Base-by-base conservation (phyloP, 2,329 filamentous ascomycete genomes). In the Aspergillus pseudotamarii region DNA sequence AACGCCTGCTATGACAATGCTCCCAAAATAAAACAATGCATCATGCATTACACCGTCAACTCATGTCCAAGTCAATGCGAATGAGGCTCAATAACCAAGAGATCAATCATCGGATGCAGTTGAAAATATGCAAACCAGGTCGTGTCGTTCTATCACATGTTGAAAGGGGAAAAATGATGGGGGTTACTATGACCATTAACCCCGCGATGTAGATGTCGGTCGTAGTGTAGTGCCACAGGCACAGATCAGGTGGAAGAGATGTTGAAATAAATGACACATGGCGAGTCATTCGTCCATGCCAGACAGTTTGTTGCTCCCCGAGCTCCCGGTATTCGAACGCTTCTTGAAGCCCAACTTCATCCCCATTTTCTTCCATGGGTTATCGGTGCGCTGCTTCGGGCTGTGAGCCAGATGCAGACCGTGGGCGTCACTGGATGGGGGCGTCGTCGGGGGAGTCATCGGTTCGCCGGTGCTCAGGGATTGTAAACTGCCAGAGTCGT, bases 331-430 rank as follows among this genome's bases (percentile, higher is more conserved):
- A 30, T 69, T 68, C 23, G 75, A 73, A 26, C 73, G 74, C 67
- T 79, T 79, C 65, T 79, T 80, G 64, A 79, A 80, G 16, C 78
- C 78, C 59, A 84, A 71, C 69, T 82, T 83, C 75, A 82, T 80
- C 3, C 81, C 81, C 81, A 83, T 82, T 67, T 83, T 84, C 72
- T 83, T 84, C 82, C 82, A 84, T 6, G 81, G 79, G 67, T 83
- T 82, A 57, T 84, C 79, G 64, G 78, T 71, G 64, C 79, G 76
- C 63, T 70, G 69, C 69, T 79, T 78, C n/a, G 79, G 77, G 63
- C 77, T 81, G 51, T 75, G 69, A 19, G 68, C 64, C 48, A 73
- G 64, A 51, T 72, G 62, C 59, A 73, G 64, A 48, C 58, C 51
- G 63, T 75, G 60, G 45, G 74, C 67, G 56, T 84, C 82, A 38